Evolutionary conservation across 129 eudicot genomes (phyloP).

Genomic region (Pittosporum tobira): DNA sequence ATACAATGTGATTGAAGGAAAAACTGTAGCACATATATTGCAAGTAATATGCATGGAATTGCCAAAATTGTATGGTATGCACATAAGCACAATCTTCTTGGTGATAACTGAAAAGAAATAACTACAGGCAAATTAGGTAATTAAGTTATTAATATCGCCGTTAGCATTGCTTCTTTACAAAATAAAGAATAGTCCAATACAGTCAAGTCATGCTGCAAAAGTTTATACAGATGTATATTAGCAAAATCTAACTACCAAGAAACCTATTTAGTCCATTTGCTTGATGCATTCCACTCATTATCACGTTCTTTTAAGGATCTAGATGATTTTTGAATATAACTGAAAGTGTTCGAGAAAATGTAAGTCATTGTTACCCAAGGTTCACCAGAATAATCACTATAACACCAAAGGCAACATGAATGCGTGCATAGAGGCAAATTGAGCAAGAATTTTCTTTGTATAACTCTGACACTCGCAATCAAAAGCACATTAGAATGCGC

Average conservation of each 20-base stretch:
- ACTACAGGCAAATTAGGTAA: too few species aligned
- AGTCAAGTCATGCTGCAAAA: too few species aligned
- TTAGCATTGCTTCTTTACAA: too few species aligned
- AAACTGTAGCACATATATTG: not conserved
- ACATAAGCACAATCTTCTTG: not conserved
- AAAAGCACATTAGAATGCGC: not conserved
- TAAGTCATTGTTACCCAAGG: too few species aligned
- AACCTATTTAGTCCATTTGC: not conserved
- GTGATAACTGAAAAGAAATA: too few species aligned
- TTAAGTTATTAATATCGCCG: too few species aligned
- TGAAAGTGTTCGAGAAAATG: too few species aligned
- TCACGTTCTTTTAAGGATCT: not conserved
- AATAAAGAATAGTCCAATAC: too few species aligned
- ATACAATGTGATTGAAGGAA: too few species aligned
- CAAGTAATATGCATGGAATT: not conserved
- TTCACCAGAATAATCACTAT: too few species aligned
- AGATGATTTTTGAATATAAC: not conserved
- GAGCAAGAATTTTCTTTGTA: not conserved
- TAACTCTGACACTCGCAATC: not conserved
- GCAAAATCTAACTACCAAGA: not conserved
- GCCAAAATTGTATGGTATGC: not conserved
- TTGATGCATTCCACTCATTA: not conserved
- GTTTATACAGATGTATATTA: not conserved
- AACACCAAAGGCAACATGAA: too few species aligned
- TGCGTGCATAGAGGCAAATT: too few species aligned